Evolutionary conservation across 164 flowering plant species (phyloP).

Genomic region (Stephania cephalantha): DNA sequence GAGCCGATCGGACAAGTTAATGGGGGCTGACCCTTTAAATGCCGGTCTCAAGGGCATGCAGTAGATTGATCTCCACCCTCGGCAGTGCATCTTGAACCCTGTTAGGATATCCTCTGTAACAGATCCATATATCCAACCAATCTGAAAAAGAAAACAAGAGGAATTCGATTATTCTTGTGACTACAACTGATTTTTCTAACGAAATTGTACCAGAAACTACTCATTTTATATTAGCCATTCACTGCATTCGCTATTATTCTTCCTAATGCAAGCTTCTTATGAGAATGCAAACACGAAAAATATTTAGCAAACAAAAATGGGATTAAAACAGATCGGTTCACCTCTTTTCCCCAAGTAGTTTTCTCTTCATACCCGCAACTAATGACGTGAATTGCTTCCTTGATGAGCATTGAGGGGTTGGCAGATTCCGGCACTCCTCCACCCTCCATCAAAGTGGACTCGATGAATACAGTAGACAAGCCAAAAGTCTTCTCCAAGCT

Average conservation of each 20-base stretch:
- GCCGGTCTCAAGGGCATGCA: slow-evolving; percentile 96
- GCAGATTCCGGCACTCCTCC: neutral
- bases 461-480: neutral
- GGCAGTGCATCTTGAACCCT: slow-evolving; percentile 96
- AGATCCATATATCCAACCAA: slow-evolving; percentile 98
- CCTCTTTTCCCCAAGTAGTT: neutral
- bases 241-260: no score
- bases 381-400: slow-evolving; percentile 1
- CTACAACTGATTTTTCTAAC: no score
- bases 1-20: slow-evolving; percentile 84
- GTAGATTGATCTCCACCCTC: slow-evolving; percentile 97
- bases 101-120: slow-evolving; percentile 91
- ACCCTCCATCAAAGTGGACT: neutral
- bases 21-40: slow-evolving; percentile 98
- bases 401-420: slow-evolving; percentile 1
- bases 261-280: neutral
- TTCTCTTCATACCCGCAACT: slow-evolving; percentile 3
- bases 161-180: no score
- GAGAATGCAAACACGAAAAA: neutral
- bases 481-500: slow-evolving; percentile 2
- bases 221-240: neutral
- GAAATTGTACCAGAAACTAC: neutral
- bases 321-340: neutral
- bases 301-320: neutral
- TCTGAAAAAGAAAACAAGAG: slow-evolving; percentile 27